Percentiles rank a stretch among this genome's conserved stretches.
Evolutionary conservation across 768 basidiomycete genomes (phyloP).

Genomic region (Mycena capillaripes): DNA sequence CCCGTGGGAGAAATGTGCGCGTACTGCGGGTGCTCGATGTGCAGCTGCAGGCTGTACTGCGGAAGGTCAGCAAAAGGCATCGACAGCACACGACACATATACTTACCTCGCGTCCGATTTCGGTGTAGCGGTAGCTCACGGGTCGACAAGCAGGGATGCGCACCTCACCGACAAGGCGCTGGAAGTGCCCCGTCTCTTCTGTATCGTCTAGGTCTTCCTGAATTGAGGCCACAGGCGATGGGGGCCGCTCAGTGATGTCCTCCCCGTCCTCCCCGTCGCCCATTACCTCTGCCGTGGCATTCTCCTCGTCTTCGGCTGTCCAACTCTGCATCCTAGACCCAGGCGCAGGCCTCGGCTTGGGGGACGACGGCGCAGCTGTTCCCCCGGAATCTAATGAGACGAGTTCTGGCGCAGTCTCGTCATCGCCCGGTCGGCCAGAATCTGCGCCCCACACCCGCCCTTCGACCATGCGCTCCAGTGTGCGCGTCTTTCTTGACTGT

Average conservation of each 20-base stretch:
- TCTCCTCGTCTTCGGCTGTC: constrained; percentile 17
- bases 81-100: too few species aligned
- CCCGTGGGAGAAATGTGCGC: constrained; percentile 37
- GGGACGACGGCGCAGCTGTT: neutral
- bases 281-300: neutral
- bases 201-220: constrained; percentile 3
- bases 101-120: constrained; percentile 36
- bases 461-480: constrained; percentile 13
- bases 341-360: neutral
- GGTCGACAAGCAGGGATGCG: constrained; percentile 35
- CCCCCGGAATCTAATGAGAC: constrained; percentile 2
- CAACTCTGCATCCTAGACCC: constrained; percentile 34
- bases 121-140: constrained; percentile 38
- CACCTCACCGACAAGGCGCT: constrained; percentile 32
- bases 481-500: constrained; percentile 31
- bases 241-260: too few species aligned
- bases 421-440: constrained; percentile 18
- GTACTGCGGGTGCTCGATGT: constrained; percentile 30
- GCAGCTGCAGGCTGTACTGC: constrained; percentile 36
- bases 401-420: constrained; percentile 15
- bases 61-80: neutral
- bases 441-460: constrained; percentile 33
- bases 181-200: constrained; percentile 19
- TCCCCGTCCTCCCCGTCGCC: neutral
- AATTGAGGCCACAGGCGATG: too few species aligned